Percentiles rank a stretch among this genome's conserved stretches.
These are phyloP conservation scores for Tieghemostelium lacteum DNA, from an alignment of 78 protist genomes.

Conservation along the genomic window DNA sequence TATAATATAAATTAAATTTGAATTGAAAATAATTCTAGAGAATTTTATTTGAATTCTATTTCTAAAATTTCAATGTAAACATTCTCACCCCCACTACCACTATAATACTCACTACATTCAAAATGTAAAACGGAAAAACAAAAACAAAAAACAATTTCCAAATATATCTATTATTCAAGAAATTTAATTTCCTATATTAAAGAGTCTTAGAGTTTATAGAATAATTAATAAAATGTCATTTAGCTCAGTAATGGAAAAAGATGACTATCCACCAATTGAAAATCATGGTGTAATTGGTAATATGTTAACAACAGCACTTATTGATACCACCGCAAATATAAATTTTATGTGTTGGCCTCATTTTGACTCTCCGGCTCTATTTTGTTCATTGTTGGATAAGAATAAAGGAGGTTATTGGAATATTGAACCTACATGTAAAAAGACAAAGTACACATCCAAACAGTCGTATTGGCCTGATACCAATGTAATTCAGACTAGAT, in stretches of 20 bases:
- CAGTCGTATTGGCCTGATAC: slow-evolving; percentile 81
- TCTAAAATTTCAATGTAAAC: no score
- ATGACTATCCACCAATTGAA: slow-evolving; percentile 69
- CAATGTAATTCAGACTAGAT: slow-evolving; percentile 61
- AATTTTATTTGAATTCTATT: no score
- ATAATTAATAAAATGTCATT: not conserved
- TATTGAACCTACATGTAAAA: slow-evolving; percentile 2
- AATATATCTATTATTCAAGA: not conserved
- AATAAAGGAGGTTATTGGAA: slow-evolving; percentile 76
- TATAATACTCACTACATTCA: no score
- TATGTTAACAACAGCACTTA: slow-evolving; percentile 67
- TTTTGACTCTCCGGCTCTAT: slow-evolving; percentile 77
- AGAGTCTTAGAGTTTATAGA: not conserved
- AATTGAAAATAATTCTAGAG: no score
- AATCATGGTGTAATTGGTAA: slow-evolving; percentile 79
- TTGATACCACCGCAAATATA: slow-evolving; percentile 45
- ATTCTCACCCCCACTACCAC: no score
- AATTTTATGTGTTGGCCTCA: slow-evolving; percentile 76
- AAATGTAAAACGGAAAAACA: not conserved
- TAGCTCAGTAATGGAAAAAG: not conserved
- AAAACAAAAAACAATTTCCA: not conserved
- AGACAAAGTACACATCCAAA: slow-evolving; percentile 1
- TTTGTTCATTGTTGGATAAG: slow-evolving; percentile 59
- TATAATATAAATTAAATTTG: no score
- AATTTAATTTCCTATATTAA: not conserved